phyloP scores from a whole-genome alignment of 805 yeast genomes.

The Komagataella ulmi region DNA sequence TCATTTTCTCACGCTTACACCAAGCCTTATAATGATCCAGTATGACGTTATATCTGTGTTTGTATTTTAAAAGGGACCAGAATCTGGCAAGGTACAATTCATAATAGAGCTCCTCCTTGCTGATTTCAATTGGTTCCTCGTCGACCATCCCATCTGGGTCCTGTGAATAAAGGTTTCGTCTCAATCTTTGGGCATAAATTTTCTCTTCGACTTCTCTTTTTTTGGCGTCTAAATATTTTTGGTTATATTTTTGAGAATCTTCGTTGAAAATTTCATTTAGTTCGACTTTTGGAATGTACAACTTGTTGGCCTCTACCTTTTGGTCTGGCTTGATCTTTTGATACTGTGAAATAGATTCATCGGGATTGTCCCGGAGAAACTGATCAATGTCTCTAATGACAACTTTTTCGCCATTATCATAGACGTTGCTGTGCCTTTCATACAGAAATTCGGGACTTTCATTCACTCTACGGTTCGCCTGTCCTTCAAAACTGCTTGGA shows the following conservation, averaged over 20 bases:
- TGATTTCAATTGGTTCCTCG: background rate
- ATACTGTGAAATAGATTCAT: conserved; percentile 1
- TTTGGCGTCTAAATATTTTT: conserved; percentile 3
- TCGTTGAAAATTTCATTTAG: conserved; percentile 6
- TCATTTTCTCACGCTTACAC: background rate
- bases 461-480: background rate
- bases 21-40: background rate
- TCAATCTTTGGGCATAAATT: background rate
- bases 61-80: background rate
- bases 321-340: conserved; percentile 1
- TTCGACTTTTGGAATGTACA: conserved; percentile 6
- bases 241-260: conserved; percentile 1
- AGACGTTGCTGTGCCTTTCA: background rate
- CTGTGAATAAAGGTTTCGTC: background rate
- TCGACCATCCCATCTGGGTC: background rate
- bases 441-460: background rate
- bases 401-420: conserved; percentile 3
- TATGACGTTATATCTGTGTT: background rate
- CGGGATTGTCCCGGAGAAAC: conserved; percentile 11
- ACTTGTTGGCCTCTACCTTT: conserved; percentile 2
- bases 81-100: background rate
- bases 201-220: conserved; percentile 2
- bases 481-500: background rate
- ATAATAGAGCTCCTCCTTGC: background rate
- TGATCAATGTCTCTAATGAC: conserved; percentile 12